Evolutionary conservation across 1,284 basidiomycete genomes (phyloP), one percentile per base, ranked within the genome.

Genomic region (Sanguinoderma infundibulare): DNA sequence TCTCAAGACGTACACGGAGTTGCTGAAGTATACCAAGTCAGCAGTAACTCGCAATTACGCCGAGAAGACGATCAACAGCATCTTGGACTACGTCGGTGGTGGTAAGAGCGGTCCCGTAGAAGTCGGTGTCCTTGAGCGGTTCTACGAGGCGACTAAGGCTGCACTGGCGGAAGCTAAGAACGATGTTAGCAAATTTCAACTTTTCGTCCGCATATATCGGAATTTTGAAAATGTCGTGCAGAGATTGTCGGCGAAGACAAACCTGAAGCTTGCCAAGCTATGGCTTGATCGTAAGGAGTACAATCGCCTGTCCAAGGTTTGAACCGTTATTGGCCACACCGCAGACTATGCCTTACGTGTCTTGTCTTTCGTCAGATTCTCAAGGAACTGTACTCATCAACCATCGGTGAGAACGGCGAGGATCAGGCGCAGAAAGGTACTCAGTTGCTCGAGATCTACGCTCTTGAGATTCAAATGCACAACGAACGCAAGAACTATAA

Each of bases 401-500:
- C 89, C 15, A 80, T 82, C 24, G 81, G 80, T 35, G 87, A 85
- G 35, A 91, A 87, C 52, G 83, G 83, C 38, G 90, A 94, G 63
- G 94, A 96, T 70, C 92, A 96, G 71, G 93, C 93, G 9, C 90
- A 92, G 70, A 89, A 91, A 52, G 95, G 95, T 9, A 97, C 95
- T 1, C 92, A 96, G 69, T 81, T 99, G 17, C 85, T 99, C n/a
- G 98, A 99, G 77, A 94, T 99, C 51, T 98, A 98, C 72, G 96
- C 98, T 0, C 87, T 98, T 51, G 97, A 99, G 76, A 99, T 99
- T 59, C 97, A 98, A 74, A 99, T 99, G 98, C 96, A 98, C 78
- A 96, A 96, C 69, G 96, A 98, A 77, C 92, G 90, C 67, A 89
- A 92, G 70, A 98, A 99, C 74, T 92, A 90, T 78, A 96, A 96